A percentile compares a stretch with the other conserved stretches of the same genome.
Conservation (phyloP, 257 asterid species). For the Przewalskia tangutica region DNA sequence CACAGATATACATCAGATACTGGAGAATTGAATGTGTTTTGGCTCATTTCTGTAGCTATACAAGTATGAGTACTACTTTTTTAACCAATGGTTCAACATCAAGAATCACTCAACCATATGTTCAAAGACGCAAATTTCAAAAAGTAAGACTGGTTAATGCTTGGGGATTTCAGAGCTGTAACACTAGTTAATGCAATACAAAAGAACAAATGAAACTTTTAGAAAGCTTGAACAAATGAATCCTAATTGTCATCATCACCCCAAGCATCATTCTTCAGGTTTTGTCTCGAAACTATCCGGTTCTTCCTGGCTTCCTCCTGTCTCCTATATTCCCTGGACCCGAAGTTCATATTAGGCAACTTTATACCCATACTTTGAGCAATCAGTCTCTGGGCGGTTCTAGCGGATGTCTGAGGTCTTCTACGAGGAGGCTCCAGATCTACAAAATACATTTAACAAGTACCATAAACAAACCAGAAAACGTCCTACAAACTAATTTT, state of each 20-base stretch:
- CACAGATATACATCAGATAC: not conserved
- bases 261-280: slow-evolving; percentile 88
- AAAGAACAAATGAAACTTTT: not conserved
- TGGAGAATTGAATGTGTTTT: not conserved
- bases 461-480: not conserved
- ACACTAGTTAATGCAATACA: not conserved
- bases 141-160: not conserved
- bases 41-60: slow-evolving; percentile 1
- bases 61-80: not conserved
- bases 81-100: not conserved
- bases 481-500: not conserved
- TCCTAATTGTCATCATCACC: slow-evolving; percentile 43
- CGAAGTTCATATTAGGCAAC: slow-evolving; percentile 45
- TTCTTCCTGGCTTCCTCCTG: slow-evolving; percentile 69
- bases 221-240: not conserved
- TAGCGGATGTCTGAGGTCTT: slow-evolving; percentile 90
- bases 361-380: slow-evolving; percentile 83
- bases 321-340: slow-evolving; percentile 47
- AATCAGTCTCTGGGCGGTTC: slow-evolving; percentile 82
- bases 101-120: not conserved
- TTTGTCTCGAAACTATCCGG: slow-evolving; percentile 61
- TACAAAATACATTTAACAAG: slow-evolving; percentile 8
- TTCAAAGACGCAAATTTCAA: not conserved
- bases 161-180: not conserved
- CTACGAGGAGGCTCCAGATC: slow-evolving; percentile 85